Conservation (phyloP, 208 protist species). For the Tetramitus jugosus region DNA sequence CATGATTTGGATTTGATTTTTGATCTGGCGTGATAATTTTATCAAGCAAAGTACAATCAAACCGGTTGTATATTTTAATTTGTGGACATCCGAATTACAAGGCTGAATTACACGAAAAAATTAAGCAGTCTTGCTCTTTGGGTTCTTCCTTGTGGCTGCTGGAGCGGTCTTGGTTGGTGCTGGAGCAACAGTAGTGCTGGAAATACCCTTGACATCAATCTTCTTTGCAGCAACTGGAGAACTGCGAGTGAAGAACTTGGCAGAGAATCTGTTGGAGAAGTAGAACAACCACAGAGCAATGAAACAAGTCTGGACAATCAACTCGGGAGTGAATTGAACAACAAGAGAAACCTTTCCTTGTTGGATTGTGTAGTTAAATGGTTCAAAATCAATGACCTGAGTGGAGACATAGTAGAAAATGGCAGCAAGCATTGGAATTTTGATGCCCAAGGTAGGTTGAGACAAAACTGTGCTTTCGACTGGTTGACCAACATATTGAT, state of each 20-base stretch:
- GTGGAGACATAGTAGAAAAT: slow-evolving; percentile 3
- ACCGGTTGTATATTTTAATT: too few relatives aligned
- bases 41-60: too few relatives aligned
- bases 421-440: not conserved
- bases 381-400: not conserved
- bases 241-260: not conserved
- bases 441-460: not conserved
- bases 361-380: not conserved
- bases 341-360: not conserved
- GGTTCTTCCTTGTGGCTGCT: too few relatives aligned
- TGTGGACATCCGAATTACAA: too few relatives aligned
- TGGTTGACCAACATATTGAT: not conserved
- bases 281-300: not conserved
- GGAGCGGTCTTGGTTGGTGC: too few relatives aligned
- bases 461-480: not conserved
- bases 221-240: not conserved
- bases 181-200: too few relatives aligned
- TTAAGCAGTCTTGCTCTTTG: too few relatives aligned
- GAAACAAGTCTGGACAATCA: not conserved
- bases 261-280: not conserved
- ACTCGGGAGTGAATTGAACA: not conserved
- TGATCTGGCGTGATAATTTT: too few relatives aligned
- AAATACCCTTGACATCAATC: not conserved
- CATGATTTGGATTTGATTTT: too few relatives aligned
- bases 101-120: too few relatives aligned